A percentile compares a stretch with the other conserved stretches of the same genome.
These are phyloP conservation scores for Diaporthe longicolla DNA, from an alignment of 2,329 filamentous ascomycete genomes.

Conservation along the genomic window DNA sequence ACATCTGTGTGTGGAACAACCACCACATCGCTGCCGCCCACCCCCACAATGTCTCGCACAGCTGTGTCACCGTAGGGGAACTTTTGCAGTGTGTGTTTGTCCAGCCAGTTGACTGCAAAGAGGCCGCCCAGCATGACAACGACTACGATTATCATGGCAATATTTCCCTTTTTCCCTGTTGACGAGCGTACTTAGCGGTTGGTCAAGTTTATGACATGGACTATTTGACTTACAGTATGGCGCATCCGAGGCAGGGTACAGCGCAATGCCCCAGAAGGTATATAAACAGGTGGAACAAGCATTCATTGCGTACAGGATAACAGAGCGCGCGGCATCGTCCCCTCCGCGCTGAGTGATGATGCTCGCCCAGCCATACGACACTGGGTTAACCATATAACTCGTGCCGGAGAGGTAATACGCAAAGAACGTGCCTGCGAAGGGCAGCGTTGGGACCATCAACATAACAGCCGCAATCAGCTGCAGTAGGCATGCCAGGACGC, in stretches of 20 bases:
- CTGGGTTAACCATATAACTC: slow-evolving; percentile 57
- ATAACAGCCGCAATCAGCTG: slow-evolving; percentile 53
- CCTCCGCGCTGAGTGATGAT: slow-evolving; percentile 53
- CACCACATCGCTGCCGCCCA: slow-evolving; percentile 11
- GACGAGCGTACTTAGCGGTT: neutral
- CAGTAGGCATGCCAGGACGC: slow-evolving; percentile 50
- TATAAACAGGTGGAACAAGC: slow-evolving; percentile 56
- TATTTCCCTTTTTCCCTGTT: slow-evolving; percentile 28
- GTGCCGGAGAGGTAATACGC: slow-evolving; percentile 56
- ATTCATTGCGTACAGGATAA: slow-evolving; percentile 59
- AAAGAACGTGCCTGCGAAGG: slow-evolving; percentile 52
- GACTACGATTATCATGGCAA: slow-evolving; percentile 22
- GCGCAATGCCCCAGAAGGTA: slow-evolving; percentile 60
- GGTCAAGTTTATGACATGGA: neutral
- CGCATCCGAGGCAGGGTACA: slow-evolving; percentile 59
- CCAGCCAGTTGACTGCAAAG: slow-evolving; percentile 11
- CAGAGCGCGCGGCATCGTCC: slow-evolving; percentile 57
- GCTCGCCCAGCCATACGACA: slow-evolving; percentile 56
- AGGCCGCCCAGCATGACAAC: slow-evolving; percentile 11
- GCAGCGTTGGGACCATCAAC: slow-evolving; percentile 51
- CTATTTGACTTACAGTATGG: slow-evolving; percentile 53
- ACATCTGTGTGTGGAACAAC: neutral
- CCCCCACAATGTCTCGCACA: slow-evolving; percentile 11
- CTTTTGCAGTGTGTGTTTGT: slow-evolving; percentile 19
- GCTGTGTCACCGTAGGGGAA: slow-evolving; percentile 27